Percentiles rank a stretch among this genome's conserved stretches.
These are phyloP conservation scores for Alternaria incomplexa DNA, from an alignment of 2,329 filamentous ascomycete species.

Conservation along the genomic window DNA sequence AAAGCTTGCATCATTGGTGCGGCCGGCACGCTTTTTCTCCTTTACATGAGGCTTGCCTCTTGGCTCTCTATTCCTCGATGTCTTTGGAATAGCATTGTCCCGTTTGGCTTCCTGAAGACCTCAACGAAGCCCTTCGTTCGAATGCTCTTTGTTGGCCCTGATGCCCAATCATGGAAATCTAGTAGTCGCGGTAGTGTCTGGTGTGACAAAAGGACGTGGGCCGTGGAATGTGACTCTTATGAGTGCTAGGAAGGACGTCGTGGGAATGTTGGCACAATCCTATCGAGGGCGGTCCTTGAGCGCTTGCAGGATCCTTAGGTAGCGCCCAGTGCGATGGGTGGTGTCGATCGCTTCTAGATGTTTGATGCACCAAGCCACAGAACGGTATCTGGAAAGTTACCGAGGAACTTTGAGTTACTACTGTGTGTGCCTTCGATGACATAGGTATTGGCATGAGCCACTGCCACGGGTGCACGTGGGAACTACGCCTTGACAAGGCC, in stretches of 20 bases:
- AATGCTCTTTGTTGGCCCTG: background rate
- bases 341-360: background rate
- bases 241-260: background rate
- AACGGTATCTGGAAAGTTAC: conserved; percentile 3
- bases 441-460: background rate
- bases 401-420: background rate
- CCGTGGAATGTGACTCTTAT: background rate
- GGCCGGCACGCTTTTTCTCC: background rate
- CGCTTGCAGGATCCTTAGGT: background rate
- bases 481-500: background rate
- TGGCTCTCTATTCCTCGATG: background rate
- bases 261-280: background rate
- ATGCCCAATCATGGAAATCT: background rate
- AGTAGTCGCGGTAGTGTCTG: background rate
- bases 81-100: background rate
- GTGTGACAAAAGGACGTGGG: background rate
- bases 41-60: background rate
- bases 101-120: background rate
- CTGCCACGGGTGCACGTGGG: background rate
- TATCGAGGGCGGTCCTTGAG: background rate
- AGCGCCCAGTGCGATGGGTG: background rate
- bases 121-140: background rate
- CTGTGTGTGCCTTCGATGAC: background rate
- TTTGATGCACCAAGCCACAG: background rate
- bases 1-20: conserved; percentile 1